phyloP scores from a whole-genome alignment of 2,329 filamentous ascomycete species.

The Apiospora malaysiana region DNA sequence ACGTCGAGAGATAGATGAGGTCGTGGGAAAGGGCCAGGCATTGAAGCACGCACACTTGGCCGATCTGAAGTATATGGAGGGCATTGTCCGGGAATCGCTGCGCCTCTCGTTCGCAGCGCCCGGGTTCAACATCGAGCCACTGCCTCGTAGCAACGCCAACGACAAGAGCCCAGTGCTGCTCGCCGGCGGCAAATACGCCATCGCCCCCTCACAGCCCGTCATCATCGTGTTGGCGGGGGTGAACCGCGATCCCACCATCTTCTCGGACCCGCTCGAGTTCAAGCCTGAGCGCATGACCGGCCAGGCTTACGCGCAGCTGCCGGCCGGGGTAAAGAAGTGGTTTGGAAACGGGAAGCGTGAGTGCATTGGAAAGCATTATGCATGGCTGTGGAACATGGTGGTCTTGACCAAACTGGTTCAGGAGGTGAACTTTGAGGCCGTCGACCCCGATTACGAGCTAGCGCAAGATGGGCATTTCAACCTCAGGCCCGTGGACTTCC shows the following conservation, averaged over 20 bases:
- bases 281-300: slow-evolving; percentile 56
- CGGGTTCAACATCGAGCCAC: slow-evolving; percentile 59
- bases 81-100: slow-evolving; percentile 59
- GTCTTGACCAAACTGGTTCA: slow-evolving; percentile 50
- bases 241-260: slow-evolving; percentile 55
- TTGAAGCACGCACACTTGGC: slow-evolving; percentile 55
- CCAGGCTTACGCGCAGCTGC: slow-evolving; percentile 49
- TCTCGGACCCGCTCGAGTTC: slow-evolving; percentile 53
- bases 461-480: slow-evolving; percentile 60
- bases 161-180: slow-evolving; percentile 53
- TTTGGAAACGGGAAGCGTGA: slow-evolving; percentile 58
- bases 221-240: slow-evolving; percentile 57
- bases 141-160: slow-evolving; percentile 43
- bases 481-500: slow-evolving; percentile 53
- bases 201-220: slow-evolving; percentile 55
- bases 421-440: slow-evolving; percentile 53
- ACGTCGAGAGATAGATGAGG: slow-evolving; percentile 58
- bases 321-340: slow-evolving; percentile 53
- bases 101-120: slow-evolving; percentile 61
- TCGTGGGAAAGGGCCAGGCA: slow-evolving; percentile 50
- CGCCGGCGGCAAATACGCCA: slow-evolving; percentile 54
- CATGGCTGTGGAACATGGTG: slow-evolving; percentile 51
- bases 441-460: slow-evolving; percentile 46
- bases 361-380: slow-evolving; percentile 59
- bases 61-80: slow-evolving; percentile 60